Evolutionary conservation across 2,329 filamentous ascomycete genomes (phyloP), one percentile per base, ranked within the genome.

Genomic region (Penicillium sp.): DNA sequence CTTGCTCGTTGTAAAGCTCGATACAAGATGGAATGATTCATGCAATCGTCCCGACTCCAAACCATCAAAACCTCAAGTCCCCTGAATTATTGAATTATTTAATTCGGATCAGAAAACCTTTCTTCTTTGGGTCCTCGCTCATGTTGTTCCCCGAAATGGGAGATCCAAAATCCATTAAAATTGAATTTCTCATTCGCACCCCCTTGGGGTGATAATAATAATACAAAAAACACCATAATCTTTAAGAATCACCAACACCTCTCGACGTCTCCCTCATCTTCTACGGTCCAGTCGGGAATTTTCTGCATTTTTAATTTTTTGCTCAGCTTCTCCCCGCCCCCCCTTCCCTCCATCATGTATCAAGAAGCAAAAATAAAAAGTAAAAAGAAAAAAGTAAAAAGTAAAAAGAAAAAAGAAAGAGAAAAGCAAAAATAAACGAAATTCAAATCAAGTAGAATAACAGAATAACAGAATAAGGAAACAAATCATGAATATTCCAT

Each of bases 401-500:
- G n/a, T n/a, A n/a, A 32, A 32, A 3, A 32, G 5, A 32, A 32
- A 32, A 8, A 4, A 32, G 29, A 32, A 32, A 32, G 5, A 7
- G 7, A 32, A 32, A 32, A 32, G 4, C 29, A 4, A 5, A 32
- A 32, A 32, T 32, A 32, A 32, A 18, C 18, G 3, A 32, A 32
- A 4, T 32, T 5, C 29, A 32, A 8, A 32, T 18, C 18, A 18
- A 18, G 18, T 18, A 18, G 18, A 5, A 32, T 32, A 3, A 3
- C 29, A 32, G 11, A 5, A 41, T 48, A 49, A 33, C 29, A 32
- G 11, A 5, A 41, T 48, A 49, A 33, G 39, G 43, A 43, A 46
- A 50, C 43, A 50, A 39, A 45, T 41, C 12, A 39, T 29, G 45
- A 54, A 43, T 45, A 28, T n/a, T 39, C 43, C 29, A 32, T 32